Evolutionary conservation across 192 early-diverging fungal species (phyloP), one percentile per base, ranked within the genome.

Genomic region (Linnemannia hyalina): DNA sequence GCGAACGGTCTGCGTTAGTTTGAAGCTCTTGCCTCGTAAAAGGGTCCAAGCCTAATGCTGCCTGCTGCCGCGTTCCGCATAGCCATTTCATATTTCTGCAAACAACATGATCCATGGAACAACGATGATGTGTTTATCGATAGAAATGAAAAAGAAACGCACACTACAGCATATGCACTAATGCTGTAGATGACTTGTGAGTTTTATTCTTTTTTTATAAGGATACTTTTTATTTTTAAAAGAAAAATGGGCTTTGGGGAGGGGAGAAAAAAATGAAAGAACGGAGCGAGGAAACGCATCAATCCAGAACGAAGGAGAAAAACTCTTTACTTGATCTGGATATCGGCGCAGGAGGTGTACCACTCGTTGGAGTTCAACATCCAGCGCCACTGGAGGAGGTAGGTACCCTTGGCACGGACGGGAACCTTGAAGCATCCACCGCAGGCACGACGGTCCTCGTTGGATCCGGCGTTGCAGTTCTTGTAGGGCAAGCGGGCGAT

Each of bases 351-450:
- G 20, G 73, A 78, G 32, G 82, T 78, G 73, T 83, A 83, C 76
- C 76, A 83, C 65, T 83, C 82, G 57, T 77, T 29, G 47, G 69
- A 41, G 82, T 83, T 83, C 76, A 83, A 78, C 82, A 78, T 78
- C 82, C 82, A 83, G 76, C 82, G 76, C 82, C 82, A 78, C 73
- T 83, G 82, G 26, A 83, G 41, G 44, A 74, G 65, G 73, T 83
- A 83, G 65, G 36, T 70, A 44, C 82, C 82, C 20, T 72, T 55
- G 26, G 76, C 76, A 70, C 76, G 76, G 42, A n/a, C 29, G 36
- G 82, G 82, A 38, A 83, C 82, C 70, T 83, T 78, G 82, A 83
- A 83, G 82, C 82, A 83, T 29, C 82, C 82, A 46, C 82, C 82
- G 76, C 82, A 83, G 9, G 82, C 16, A 10, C 82, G 76, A 26